Evolutionary conservation across 345 rosid species (phyloP).

Genomic region (Ceriops zippeliana): DNA sequence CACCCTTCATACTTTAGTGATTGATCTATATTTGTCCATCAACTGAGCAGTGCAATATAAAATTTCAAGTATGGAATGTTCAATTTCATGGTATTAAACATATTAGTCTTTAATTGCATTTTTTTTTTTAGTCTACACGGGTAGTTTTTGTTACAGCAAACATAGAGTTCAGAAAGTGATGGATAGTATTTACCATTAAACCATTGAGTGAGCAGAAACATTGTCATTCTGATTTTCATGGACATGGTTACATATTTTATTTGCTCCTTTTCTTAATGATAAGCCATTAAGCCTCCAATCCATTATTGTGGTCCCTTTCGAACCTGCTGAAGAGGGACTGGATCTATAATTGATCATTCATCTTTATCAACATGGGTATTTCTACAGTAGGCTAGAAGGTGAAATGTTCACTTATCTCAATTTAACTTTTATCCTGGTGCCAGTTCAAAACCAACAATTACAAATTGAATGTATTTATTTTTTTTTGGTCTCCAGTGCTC

Average conservation of each 20-base stretch:
- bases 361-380: no score
- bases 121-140: not conserved
- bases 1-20: not conserved
- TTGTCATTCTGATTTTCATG: not conserved
- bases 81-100: not conserved
- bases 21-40: not conserved
- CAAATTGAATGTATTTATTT: not conserved
- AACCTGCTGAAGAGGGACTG: no score
- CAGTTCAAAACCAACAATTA: not conserved
- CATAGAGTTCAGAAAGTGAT: not conserved
- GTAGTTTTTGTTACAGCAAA: not conserved
- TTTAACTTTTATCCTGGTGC: not conserved
- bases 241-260: not conserved
- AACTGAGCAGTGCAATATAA: not conserved
- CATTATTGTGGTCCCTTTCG: no score
- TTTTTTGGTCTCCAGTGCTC: no score
- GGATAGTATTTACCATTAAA: not conserved
- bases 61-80: not conserved
- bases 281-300: no score
- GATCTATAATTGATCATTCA: not conserved
- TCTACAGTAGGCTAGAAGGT: no score
- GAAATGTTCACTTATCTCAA: not conserved
- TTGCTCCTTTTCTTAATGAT: not conserved
- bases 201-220: not conserved
- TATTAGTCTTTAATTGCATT: not conserved